Evolutionary conservation across 2,329 filamentous ascomycete genomes (phyloP), one percentile per base, ranked within the genome.

Genomic region (Paradendryphiella salina): DNA sequence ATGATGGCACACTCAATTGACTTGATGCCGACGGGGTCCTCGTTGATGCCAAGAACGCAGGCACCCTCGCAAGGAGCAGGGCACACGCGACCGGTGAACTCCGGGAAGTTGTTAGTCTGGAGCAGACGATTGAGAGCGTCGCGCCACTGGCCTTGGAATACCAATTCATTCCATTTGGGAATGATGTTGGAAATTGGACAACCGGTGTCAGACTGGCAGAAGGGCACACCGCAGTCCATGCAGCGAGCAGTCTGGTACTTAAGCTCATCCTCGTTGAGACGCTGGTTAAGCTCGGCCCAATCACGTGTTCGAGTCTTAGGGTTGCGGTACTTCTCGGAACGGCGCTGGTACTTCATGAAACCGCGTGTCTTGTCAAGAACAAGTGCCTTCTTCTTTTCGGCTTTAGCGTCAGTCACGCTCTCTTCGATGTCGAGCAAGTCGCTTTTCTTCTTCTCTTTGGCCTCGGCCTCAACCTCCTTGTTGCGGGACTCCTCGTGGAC

Each of bases 191-290:
- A 91, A 73, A 96, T 96, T 1, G 93, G 93, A 72, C 93, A 97
- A 40, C 93, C 93, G 58, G 89, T 91, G 64, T 97, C 93, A 15
- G 91, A 96, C 75, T 97, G 93, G 67, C 93, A 97, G 82, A 97
- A 97, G 1, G 93, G 93, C 54, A 97, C 92, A 84, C 93, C 93
- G 56, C 93, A 97, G 77, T 97, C 93, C 93, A 97, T 97, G 80
- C 93, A 97, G 60, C 93, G 89, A 54, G 93, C 93, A 38, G 91
- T 88, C 76, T 97, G 93, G 71, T 96, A 96, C 79, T 96, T 96
- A 59, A 96, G 85, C 77, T 96, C 91, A 63, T 96, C 93, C 75
- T 96, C 91, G 60, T 89, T 90, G 40, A 97, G 82, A 51, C 93
- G 88, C 66, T 85, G 85, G 52, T 87, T 94, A 38, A 97, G 82